Conservation (phyloP, 257 asterid genomes). For the Penstemon newberryi region DNA sequence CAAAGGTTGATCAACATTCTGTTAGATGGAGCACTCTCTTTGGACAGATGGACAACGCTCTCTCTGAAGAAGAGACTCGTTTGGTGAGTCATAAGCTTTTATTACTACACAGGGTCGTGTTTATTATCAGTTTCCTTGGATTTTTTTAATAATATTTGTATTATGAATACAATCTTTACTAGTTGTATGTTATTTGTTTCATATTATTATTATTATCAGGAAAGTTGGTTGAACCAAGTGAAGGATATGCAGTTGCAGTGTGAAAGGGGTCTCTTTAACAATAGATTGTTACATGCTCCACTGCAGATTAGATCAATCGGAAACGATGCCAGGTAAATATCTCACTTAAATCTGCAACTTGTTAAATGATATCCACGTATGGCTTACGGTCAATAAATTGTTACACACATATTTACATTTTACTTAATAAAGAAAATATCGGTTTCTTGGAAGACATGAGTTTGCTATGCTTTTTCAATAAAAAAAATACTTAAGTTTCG, state of each 20-base stretch:
- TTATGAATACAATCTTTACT: not conserved
- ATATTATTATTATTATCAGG: slow-evolving; percentile 46
- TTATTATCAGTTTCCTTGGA: not conserved
- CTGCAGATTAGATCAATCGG: slow-evolving; percentile 35
- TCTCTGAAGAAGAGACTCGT: slow-evolving; percentile 75
- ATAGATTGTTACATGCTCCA: slow-evolving; percentile 29
- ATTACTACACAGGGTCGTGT: not conserved
- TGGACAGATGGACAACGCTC: slow-evolving; percentile 71
- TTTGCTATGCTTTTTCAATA: too few relatives aligned
- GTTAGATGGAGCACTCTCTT: slow-evolving; percentile 69
- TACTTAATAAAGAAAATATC: too few relatives aligned
- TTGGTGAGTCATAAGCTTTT: slow-evolving; percentile 47
- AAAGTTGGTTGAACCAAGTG: slow-evolving; percentile 82
- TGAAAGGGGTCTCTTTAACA: slow-evolving; percentile 59
- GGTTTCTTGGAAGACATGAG: too few relatives aligned
- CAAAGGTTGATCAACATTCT: slow-evolving; percentile 54
- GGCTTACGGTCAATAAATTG: not conserved
- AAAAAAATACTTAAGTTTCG: too few relatives aligned
- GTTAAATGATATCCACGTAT: not conserved
- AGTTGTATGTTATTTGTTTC: slow-evolving; percentile 7
- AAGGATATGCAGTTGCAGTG: slow-evolving; percentile 85
- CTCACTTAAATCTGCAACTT: not conserved
- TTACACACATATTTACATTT: not conserved
- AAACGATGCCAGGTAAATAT: slow-evolving; percentile 49
- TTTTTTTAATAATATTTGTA: not conserved